Percentiles rank a stretch among this genome's conserved stretches.
These are phyloP conservation scores for Colletotrichum incanum DNA, from an alignment of 2,329 filamentous ascomycete species.

Conservation along the genomic window DNA sequence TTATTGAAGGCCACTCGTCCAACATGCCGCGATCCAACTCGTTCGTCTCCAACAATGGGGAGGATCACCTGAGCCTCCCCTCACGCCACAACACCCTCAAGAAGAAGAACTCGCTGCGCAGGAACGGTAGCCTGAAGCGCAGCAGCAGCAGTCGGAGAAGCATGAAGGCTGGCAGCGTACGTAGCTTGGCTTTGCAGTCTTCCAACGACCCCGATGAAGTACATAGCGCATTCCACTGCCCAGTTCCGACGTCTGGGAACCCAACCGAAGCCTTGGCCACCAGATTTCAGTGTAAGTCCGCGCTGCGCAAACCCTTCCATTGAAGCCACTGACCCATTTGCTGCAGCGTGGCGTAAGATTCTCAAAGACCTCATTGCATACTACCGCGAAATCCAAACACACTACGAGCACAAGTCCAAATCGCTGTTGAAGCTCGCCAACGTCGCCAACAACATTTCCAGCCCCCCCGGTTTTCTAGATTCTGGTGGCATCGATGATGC, in stretches of 20 bases:
- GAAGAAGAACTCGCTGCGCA: conserved; percentile 87
- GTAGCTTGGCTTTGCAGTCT: conserved; percentile 82
- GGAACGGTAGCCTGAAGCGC: conserved; percentile 81
- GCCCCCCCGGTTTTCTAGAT: conserved; percentile 82
- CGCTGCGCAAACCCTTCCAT: not conserved
- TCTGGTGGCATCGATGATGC: conserved; percentile 92
- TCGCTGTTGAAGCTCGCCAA: conserved; percentile 86
- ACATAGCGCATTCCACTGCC: conserved; percentile 90
- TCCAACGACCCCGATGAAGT: conserved; percentile 77
- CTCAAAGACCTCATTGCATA: conserved; percentile 95
- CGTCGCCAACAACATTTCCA: conserved; percentile 83
- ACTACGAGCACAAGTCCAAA: conserved; percentile 90
- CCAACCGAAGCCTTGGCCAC: conserved; percentile 91
- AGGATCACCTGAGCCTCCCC: conserved; percentile 58
- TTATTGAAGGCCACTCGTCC: conserved; percentile 65
- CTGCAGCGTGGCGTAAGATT: conserved; percentile 90
- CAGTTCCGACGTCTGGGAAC: conserved; percentile 88
- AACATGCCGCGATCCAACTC: conserved; percentile 75
- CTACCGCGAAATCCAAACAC: conserved; percentile 91
- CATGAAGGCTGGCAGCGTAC: conserved; percentile 88
- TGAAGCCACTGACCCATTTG: conserved; percentile 1
- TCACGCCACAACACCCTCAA: conserved; percentile 81
- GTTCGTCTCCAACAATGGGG: conserved; percentile 66
- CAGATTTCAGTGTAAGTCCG: conserved; percentile 84
- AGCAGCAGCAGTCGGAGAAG: conserved; percentile 86